Percentiles rank a stretch among this genome's conserved stretches.
These are phyloP conservation scores for Fomitopsis pinicola DNA, from an alignment of 1,284 basidiomycete genomes.

Conservation along the genomic window DNA sequence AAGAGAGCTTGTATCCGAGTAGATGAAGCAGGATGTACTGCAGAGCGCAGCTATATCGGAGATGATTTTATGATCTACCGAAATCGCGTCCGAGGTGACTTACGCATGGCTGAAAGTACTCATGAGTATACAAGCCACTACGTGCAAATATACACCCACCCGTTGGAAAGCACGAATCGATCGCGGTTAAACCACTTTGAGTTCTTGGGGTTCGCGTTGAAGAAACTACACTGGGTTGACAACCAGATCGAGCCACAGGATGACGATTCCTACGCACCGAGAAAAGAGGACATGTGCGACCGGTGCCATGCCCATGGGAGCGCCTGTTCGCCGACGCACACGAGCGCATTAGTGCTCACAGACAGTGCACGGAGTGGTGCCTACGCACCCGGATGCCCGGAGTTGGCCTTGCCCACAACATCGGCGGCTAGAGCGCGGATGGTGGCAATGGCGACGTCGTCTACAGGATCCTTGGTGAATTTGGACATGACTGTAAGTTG, in stretches of 20 bases:
- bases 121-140: neutral
- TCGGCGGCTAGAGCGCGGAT: slow-evolving; percentile 73
- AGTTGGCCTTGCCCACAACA: slow-evolving; percentile 81
- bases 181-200: slow-evolving; percentile 93
- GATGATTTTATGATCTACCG: neutral
- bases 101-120: slow-evolving; percentile 57
- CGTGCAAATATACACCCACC: slow-evolving; percentile 37
- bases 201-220: slow-evolving; percentile 85
- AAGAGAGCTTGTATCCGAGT: slow-evolving; percentile 77
- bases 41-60: slow-evolving; percentile 63
- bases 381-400: slow-evolving; percentile 80
- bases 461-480: slow-evolving; percentile 40
- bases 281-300: slow-evolving; percentile 86
- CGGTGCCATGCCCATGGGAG: slow-evolving; percentile 91
- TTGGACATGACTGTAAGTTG: slow-evolving; percentile 36
- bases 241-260: neutral
- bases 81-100: slow-evolving; percentile 25
- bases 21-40: slow-evolving; percentile 85
- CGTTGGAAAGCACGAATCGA: slow-evolving; percentile 84
- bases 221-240: slow-evolving; percentile 46
- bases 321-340: slow-evolving; percentile 39
- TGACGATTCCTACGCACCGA: slow-evolving; percentile 39
- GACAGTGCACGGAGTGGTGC: neutral
- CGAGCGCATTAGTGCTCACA: slow-evolving; percentile 2
- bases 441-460: slow-evolving; percentile 60